Evolutionary conservation across 2,329 filamentous ascomycete species (phyloP), one percentile per base, ranked within the genome.

Genomic region (Exophiala alcalophila): DNA sequence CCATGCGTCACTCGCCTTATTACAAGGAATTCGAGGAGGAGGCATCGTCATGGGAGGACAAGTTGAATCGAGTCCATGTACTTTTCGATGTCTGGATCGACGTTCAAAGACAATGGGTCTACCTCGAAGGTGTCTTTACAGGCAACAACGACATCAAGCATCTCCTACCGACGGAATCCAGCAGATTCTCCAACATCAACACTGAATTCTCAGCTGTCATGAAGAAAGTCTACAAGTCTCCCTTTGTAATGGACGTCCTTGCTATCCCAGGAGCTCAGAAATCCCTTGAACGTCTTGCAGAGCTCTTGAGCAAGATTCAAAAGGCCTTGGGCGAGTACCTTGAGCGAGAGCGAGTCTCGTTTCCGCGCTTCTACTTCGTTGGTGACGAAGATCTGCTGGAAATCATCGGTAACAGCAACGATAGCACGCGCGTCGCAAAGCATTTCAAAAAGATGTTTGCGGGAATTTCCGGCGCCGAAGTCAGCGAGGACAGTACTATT

Each of bases 401-500:
- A 65, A 99, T 99, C 69, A 99, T 99, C 53, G 92, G 92, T 62
- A 99, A 99, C 65, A 97, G 91, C 69, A 96, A 96, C 60, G 92
- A 99, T 60, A 95, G 91, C 7, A 71, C 92, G 48, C 89, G 92
- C 40, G 94, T 98, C 55, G 88, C 92, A 27, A 98, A 98, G 65
- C 94, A 99, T 70, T 89, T 99, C 73, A 91, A 94, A 65, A 99
- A 99, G 74, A 99, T 99, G 92, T 99, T 99, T 72, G 92, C 94
- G 52, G 92, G 92, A 50, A 75, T 98, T 33, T 91, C 84, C 4
- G 92, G 92, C 3, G 77, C 98, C 24, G 73, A 90, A 28, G 91
- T 96, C 73, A 88, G 94, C 54, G 89, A 97, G 40, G 86, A 96
- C 57, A 80, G 82, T 18, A 81, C 87, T 50, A 97, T 99, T 52